phyloP scores from a whole-genome alignment of 345 rosid genomes.

The Gynandropsis gynandra region DNA sequence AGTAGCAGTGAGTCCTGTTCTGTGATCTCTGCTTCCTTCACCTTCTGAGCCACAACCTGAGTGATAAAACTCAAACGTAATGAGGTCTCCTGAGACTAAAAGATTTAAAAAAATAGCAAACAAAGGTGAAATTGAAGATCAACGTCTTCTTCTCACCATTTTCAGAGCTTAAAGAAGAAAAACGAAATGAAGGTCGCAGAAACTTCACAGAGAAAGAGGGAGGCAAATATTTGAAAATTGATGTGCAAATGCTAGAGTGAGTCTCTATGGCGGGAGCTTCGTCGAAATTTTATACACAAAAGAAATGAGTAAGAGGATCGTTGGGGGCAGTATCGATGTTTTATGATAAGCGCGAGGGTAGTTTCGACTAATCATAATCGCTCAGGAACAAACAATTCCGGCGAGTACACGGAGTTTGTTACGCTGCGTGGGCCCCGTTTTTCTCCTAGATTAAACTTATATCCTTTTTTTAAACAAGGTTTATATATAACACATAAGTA shows the following conservation, averaged over 20 bases:
- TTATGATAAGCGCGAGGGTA: not conserved
- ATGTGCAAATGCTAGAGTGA: conserved; percentile 19
- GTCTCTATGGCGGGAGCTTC: not conserved
- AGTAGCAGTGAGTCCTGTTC: conserved; percentile 98
- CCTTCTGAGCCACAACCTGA: conserved; percentile 79
- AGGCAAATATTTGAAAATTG: conserved; percentile 20
- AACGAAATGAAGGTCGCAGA: not conserved
- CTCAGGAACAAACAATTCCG: no score
- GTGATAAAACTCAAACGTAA: conserved; percentile 3
- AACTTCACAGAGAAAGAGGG: not conserved
- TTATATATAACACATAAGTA: no score
- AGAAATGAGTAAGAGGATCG: not conserved
- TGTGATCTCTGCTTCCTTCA: conserved; percentile 89
- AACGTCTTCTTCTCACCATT: conserved; percentile 42
- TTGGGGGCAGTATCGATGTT: conserved; percentile 3
- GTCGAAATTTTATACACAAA: conserved; percentile 7
- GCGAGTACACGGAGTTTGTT: no score
- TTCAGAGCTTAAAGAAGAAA: conserved; percentile 19
- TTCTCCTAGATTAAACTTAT: no score
- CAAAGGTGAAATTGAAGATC: conserved; percentile 11
- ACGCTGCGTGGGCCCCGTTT: no score
- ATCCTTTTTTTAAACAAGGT: no score
- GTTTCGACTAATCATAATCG: not conserved
- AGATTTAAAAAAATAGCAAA: conserved; percentile 12
- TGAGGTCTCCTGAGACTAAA: not conserved